phyloP scores from a whole-genome alignment of 2,329 filamentous ascomycete species.

The Pseudocercospora fijiensis region DNA sequence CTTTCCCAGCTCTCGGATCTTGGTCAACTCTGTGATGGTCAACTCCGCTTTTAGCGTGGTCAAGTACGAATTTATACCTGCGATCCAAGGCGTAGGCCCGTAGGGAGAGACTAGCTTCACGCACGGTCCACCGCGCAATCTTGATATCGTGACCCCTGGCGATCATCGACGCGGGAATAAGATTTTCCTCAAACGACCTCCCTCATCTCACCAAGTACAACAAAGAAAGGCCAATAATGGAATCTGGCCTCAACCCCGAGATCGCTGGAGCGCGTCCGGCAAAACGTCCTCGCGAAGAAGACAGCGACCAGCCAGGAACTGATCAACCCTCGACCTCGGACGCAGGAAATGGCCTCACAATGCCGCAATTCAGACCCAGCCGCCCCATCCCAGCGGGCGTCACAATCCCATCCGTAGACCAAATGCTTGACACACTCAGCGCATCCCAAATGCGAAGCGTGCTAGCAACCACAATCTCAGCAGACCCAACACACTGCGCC shows the following conservation, averaged over 20 bases:
- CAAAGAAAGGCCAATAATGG: too few species aligned
- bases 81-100: too few species aligned
- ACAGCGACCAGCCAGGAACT: neutral
- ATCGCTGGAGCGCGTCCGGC: neutral
- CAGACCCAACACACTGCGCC: neutral
- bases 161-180: neutral
- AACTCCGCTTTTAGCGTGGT: too few species aligned
- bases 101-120: neutral
- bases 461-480: neutral
- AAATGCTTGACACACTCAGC: neutral
- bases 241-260: neutral
- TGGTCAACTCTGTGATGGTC: too few species aligned
- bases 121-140: neutral
- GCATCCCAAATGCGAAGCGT: neutral
- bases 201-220: too few species aligned
- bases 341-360: neutral
- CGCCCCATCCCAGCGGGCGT: neutral
- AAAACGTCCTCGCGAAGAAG: neutral
- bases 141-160: neutral
- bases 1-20: too few species aligned
- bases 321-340: neutral
- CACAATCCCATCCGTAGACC: neutral
- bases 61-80: too few species aligned
- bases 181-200: neutral
- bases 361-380: neutral